A percentile compares a stretch with the other conserved stretches of the same genome.
Evolutionary conservation across 176 grass and related monocot genomes (phyloP).

Genomic region (Saccharum officinarum): DNA sequence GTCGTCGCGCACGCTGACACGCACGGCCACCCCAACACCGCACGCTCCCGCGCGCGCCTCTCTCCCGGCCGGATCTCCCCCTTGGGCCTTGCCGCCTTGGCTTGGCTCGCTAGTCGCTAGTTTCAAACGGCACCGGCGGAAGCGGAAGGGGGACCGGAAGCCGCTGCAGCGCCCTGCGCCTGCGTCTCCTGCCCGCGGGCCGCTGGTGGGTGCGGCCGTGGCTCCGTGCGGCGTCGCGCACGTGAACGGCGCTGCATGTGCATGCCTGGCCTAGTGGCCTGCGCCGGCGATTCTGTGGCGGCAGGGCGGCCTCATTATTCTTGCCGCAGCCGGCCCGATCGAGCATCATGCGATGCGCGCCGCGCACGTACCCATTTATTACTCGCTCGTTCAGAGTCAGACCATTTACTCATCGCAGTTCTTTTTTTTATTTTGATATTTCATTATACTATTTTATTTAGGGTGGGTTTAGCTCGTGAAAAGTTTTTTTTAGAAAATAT

Average conservation of each 20-base stretch:
- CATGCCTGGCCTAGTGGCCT: not conserved
- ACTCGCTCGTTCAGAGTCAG: not conserved
- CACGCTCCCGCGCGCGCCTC: no score
- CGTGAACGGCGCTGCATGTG: not conserved
- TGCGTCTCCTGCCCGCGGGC: no score
- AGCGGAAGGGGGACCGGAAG: not conserved
- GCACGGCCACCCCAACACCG: not conserved
- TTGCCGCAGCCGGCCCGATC: not conserved
- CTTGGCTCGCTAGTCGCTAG: not conserved
- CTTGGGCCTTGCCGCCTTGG: no score
- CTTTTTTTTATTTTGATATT: no score
- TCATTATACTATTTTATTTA: no score
- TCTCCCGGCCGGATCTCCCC: no score
- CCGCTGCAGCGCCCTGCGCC: not conserved
- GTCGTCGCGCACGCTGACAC: not conserved
- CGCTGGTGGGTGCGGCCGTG: no score
- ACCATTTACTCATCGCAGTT: no score
- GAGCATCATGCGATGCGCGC: not conserved
- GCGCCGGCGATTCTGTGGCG: conserved; percentile 7
- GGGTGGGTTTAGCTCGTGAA: no score
- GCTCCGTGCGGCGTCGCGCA: no score
- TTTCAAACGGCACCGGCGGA: not conserved
- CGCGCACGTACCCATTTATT: not conserved
- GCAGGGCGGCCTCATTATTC: conserved; percentile 8
- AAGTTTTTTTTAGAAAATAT: no score